phyloP scores from a whole-genome alignment of 176 grass and related monocot genomes.

The Rhipidocladum racemiflorum region DNA sequence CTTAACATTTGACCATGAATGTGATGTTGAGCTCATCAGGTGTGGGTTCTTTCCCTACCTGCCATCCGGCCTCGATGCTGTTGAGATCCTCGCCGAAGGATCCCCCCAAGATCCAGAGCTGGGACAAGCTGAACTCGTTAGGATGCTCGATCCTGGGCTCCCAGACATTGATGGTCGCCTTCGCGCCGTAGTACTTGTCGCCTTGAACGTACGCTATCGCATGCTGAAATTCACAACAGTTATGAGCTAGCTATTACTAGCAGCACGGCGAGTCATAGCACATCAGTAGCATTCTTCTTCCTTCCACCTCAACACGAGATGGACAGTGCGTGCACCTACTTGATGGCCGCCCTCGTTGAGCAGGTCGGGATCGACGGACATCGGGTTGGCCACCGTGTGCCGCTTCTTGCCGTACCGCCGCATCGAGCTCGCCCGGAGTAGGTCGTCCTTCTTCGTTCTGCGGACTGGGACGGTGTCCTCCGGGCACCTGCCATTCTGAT shows the following conservation, averaged over 20 bases:
- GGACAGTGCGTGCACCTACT: constrained; percentile 16
- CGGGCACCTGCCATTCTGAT: constrained; percentile 57
- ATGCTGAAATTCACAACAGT: constrained; percentile 55
- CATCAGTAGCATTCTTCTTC: not conserved
- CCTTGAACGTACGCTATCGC: constrained; percentile 74
- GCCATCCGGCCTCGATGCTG: constrained; percentile 96
- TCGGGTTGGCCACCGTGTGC: constrained; percentile 40
- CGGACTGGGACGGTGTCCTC: constrained; percentile 64
- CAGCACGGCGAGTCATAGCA: not conserved
- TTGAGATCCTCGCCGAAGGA: constrained; percentile 83
- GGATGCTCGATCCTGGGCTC: constrained; percentile 74
- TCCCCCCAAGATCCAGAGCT: constrained; percentile 86
- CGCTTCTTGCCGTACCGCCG: constrained; percentile 67
- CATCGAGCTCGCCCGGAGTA: constrained; percentile 61
- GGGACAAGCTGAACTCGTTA: constrained; percentile 85
- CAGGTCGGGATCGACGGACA: constrained; percentile 51
- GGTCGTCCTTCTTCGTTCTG: constrained; percentile 58
- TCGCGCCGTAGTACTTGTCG: constrained; percentile 86
- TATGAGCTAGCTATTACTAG: not conserved
- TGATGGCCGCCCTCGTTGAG: constrained; percentile 75
- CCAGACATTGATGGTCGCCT: constrained; percentile 96
- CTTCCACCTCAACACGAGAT: not conserved
- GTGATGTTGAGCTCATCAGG: constrained; percentile 17
- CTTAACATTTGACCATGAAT: constrained; percentile 10
- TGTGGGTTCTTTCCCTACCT: constrained; percentile 49